Evolutionary conservation across 805 yeast species (phyloP), one percentile per base, ranked within the genome.

Genomic region (Metschnikowia bowlesiae): DNA sequence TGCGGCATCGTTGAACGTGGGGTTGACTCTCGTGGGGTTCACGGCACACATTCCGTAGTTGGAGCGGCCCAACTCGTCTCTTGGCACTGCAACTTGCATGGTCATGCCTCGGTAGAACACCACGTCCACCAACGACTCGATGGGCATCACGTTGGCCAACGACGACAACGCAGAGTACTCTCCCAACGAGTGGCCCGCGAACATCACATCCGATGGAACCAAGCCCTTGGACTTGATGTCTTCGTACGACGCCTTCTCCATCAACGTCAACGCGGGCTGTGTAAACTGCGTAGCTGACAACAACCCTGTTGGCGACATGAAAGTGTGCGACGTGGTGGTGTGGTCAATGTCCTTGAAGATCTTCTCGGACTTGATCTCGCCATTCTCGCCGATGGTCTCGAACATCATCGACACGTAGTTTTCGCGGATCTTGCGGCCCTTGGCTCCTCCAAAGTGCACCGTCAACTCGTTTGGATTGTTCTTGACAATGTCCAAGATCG

Each of bases 31-130:
- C 55, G 95, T 81, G 64, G 99, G 99, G 76, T 95, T 94, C 52
- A 92, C 91, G 48, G 99, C 99, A 77, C 89, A 82, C 99, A 94
- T 94, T 79, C 98, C 98, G 66, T 94, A 94, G 79, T 94, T 94
- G 52, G 99, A 94, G 75, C 98, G 87, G 45, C 99, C 99, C 46
- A 73, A 68, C 49, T 84, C 81, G 73, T 94, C 99, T 77, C 99
- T 87, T 68, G 98, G 98, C 59, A 94, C 99, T 44, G 99, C 99
- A 58, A 94, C 99, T 78, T 94, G 99, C 99, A 94, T 94, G 45
- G 99, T 95, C 98, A 94, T 94, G 81, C 99, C 99, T 79, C 99
- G 86, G 82, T 94, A 95, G 81, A 94, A 94, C 48, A 92, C 98
- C 70, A 92, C 96, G 70, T 92, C 98, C 55, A 92, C 97, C 60